A percentile compares a stretch with the other conserved stretches of the same genome.
phyloP scores from a whole-genome alignment of 2,329 filamentous ascomycete genomes.

The Talaromyces rugulosus region DNA sequence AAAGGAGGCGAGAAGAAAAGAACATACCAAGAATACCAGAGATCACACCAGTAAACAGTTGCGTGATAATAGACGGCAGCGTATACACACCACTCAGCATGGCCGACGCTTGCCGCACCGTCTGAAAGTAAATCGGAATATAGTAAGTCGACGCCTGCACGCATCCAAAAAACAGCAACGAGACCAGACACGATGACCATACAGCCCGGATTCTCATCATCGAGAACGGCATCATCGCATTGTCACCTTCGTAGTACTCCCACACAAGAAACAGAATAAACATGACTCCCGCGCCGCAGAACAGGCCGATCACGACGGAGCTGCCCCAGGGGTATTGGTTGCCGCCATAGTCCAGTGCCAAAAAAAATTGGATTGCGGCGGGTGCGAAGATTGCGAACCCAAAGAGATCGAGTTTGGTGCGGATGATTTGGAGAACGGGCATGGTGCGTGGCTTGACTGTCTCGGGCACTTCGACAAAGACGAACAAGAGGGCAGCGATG shows the following conservation, averaged over 20 bases:
- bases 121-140: conserved; percentile 23
- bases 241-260: conserved; percentile 19
- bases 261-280: conserved; percentile 17
- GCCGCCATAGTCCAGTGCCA: conserved; percentile 17
- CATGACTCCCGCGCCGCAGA: conserved; percentile 17
- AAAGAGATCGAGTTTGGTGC: conserved; percentile 10
- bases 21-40: conserved; percentile 24
- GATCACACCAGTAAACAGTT: conserved; percentile 3
- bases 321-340: conserved; percentile 14
- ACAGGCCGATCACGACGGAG: conserved; percentile 13
- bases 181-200: conserved; percentile 18
- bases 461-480: conserved; percentile 10
- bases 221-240: conserved; percentile 33
- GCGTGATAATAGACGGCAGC: conserved; percentile 5
- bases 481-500: conserved; percentile 10
- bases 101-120: conserved; percentile 15
- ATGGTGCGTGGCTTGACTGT: conserved; percentile 8
- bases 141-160: conserved; percentile 16
- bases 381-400: conserved; percentile 12
- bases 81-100: conserved; percentile 22
- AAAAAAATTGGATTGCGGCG: conserved; percentile 14
- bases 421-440: conserved; percentile 5
- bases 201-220: conserved; percentile 27
- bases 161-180: conserved; percentile 24
- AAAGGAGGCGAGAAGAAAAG: conserved; percentile 20